phyloP scores from a whole-genome alignment of 257 asterid genomes.

The Ligustrum vulgare region DNA sequence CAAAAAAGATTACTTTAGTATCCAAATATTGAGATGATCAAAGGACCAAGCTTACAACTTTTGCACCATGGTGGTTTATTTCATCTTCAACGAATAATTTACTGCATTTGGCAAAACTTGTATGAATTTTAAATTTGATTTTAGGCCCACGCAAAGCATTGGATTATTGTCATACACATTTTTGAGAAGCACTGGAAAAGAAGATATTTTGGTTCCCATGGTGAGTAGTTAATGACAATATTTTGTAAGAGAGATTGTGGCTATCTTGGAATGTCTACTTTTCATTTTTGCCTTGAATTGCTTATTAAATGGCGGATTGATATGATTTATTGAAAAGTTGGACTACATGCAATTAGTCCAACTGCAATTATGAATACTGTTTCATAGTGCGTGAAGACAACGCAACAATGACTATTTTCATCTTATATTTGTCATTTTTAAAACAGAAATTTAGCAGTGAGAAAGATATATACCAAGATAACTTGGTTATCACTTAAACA shows the following conservation, averaged over 20 bases:
- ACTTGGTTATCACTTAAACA: slow-evolving; percentile 1
- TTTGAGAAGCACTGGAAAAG: slow-evolving; percentile 78
- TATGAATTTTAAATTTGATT: slow-evolving; percentile 18
- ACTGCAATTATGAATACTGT: slow-evolving; percentile 5
- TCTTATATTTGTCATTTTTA: background rate
- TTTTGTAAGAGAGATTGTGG: slow-evolving; percentile 6
- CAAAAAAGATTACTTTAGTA: background rate
- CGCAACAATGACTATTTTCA: background rate
- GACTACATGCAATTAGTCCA: background rate
- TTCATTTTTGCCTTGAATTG: background rate
- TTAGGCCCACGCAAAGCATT: slow-evolving; percentile 78
- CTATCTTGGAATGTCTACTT: slow-evolving; percentile 2
- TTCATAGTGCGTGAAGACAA: slow-evolving; percentile 11
- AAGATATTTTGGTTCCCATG: slow-evolving; percentile 91
- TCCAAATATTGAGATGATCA: slow-evolving; percentile 6
- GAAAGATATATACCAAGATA: background rate
- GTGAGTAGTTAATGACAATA: slow-evolving; percentile 37
- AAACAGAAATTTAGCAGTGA: background rate
- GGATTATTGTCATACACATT: slow-evolving; percentile 86
- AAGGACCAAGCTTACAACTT: background rate
- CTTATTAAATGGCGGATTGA: background rate
- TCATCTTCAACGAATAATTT: background rate
- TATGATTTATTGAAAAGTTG: background rate
- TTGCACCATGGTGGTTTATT: background rate
- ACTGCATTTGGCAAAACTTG: background rate